Evolutionary conservation across 1,284 basidiomycete species (phyloP), one percentile per base, ranked within the genome.

Genomic region (Apiotrichum veenhuisii): DNA sequence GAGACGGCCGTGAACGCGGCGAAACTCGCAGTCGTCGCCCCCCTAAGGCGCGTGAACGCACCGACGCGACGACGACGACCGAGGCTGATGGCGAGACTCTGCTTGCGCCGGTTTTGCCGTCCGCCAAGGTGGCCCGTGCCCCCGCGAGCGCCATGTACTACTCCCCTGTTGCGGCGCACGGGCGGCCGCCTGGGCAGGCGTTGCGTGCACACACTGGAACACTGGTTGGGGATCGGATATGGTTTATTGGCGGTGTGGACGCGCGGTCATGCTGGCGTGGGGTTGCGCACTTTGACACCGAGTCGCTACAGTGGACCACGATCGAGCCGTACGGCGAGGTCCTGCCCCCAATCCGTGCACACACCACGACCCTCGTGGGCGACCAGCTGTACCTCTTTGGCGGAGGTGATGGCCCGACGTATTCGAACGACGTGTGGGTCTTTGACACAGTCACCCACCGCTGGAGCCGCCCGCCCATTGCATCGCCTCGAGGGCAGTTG

Each of bases 211-310:
- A 94, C 71, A 90, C 84, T 10, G 86, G 87, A 46, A 93, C 87
- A 1, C 79, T 95, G 37, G 85, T 92, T 23, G 90, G 91, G 58
- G 84, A 86, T 54, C 68, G 84, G 25, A 87, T 88, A 1, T 96
- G 91, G 89, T 69, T 95, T 33, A 87, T 95, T 67, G 92, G 92
- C 8, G 92, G 92, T 1, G 90, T 89, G 62, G 91, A 94, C 62
- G 87, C 88, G 59, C 84, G 82, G 65, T 66, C 60, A 25, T 87
- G 84, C 61, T 87, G 84, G 77, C 83, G 82, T 61, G 89, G 91
- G 52, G 82, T 93, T 1, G 90, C 88, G 68, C 89, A 85, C 65
- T 91, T 94, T 68, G 90, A 95, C 73, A 89, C 85, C 3, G 91
- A 94, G 76, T 91, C 89, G 36, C 88, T 93, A 83, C 86, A 89